Conservation (phyloP, 495 filamentous ascomycete species). For the Podospora comata region DNA sequence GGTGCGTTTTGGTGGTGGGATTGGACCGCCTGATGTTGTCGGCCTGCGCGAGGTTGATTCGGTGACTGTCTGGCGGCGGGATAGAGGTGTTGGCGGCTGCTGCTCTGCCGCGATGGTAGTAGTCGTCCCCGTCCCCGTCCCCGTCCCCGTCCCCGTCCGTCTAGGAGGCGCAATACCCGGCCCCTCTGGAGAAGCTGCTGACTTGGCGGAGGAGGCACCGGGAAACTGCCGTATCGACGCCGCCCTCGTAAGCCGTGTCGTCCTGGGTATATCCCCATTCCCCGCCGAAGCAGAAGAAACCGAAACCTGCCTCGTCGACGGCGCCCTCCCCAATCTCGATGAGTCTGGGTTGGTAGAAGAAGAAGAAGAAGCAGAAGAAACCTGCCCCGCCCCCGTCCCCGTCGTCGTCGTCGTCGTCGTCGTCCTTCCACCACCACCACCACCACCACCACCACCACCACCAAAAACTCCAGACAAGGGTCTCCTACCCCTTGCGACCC, state of each 20-base stretch:
- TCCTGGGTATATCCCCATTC: neutral
- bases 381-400: neutral
- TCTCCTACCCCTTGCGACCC: neutral
- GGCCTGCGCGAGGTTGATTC: slow-evolving; percentile 24
- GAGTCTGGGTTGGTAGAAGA: neutral
- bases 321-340: neutral
- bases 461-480: slow-evolving; percentile 15
- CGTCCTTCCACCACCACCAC: neutral
- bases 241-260: slow-evolving; percentile 1
- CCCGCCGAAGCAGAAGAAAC: slow-evolving; percentile 1
- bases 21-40: slow-evolving; percentile 25
- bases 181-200: no score
- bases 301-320: neutral
- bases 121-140: no score
- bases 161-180: neutral
- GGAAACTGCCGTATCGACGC: neutral
- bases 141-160: neutral
- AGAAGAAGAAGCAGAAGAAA: neutral
- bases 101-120: no score
- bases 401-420: neutral
- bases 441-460: neutral
- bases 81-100: neutral
- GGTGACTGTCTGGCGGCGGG: slow-evolving; percentile 14
- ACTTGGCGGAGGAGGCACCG: neutral
- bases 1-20: slow-evolving; percentile 16